phyloP scores from a whole-genome alignment of 306 rosid species.

The peach (Prunus persica) region Prunus_persica_NCBIv2 NC_034011.1:18091501-18092000 shows the following conservation, averaged over 20 bases:
- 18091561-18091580: background rate
- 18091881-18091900: conserved; percentile 20
- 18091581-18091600: background rate
- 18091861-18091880: conserved; percentile 23
- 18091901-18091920: conserved; percentile 90
- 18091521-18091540: background rate
- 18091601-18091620: background rate
- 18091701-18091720: too few relatives aligned
- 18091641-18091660: background rate
- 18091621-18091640: background rate
- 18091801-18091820: background rate
- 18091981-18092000: conserved; percentile 94
- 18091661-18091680: background rate
- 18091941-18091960: conserved; percentile 83
- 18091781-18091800: background rate
- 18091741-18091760: background rate
- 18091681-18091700: background rate
- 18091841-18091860: background rate
- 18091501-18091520: background rate
- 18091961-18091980: conserved; percentile 81
- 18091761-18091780: background rate
- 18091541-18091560: background rate
- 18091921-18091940: conserved; percentile 82
- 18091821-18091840: background rate
- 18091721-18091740: background rate